phyloP scores from a whole-genome alignment of 805 yeast species.

The Monosporozyma aquatica region DNA sequence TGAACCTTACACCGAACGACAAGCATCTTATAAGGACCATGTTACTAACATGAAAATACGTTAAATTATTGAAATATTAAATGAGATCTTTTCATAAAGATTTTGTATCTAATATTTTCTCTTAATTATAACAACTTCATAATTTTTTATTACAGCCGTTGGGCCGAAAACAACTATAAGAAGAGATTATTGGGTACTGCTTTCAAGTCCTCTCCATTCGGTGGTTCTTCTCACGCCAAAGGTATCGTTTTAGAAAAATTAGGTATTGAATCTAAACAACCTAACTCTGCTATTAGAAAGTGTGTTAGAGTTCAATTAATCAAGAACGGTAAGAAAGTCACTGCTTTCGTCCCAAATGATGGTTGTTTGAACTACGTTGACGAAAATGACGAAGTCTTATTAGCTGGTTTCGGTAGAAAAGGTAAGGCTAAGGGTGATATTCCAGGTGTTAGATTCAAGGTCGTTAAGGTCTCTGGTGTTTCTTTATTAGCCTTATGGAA shows the following conservation, averaged over 20 bases:
- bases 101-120: neutral
- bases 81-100: too few species aligned
- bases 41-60: too few species aligned
- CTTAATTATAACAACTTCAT: neutral
- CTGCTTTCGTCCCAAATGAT: conserved; percentile 99
- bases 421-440: conserved; percentile 99
- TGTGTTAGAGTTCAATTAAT: conserved; percentile 99
- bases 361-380: conserved; percentile 99
- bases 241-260: conserved; percentile 99
- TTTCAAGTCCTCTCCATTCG: conserved; percentile 99
- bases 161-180: conserved; percentile 99
- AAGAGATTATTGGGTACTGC: conserved; percentile 99
- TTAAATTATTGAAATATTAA: too few species aligned
- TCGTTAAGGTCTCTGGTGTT: conserved; percentile 99
- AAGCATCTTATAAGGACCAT: too few species aligned
- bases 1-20: too few species aligned
- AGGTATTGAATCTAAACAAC: conserved; percentile 99
- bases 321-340: conserved; percentile 99
- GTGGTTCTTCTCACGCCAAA: conserved; percentile 99
- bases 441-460: conserved; percentile 99
- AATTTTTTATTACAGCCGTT: conserved; percentile 45
- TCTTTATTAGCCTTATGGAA: conserved; percentile 99
- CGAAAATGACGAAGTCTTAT: conserved; percentile 98
- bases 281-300: conserved; percentile 99
- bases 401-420: conserved; percentile 99